Evolutionary conservation across 345 rosid genomes (phyloP).

Genomic region (Pelargonium nanum): DNA sequence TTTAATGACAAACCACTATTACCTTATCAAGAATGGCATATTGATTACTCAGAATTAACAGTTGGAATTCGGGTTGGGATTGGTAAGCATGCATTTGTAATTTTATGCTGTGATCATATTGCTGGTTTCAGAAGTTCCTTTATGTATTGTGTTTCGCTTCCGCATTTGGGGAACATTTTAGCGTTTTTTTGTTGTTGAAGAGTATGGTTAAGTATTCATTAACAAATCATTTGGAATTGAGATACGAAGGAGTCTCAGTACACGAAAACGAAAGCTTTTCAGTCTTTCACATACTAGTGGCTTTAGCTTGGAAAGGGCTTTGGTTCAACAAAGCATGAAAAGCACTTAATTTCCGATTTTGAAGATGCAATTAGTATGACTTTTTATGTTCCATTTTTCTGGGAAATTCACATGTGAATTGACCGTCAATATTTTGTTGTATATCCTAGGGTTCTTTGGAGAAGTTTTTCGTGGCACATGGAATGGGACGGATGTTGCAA

Average conservation of each 20-base stretch:
- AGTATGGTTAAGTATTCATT: no score
- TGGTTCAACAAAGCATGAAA: no score
- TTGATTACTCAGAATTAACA: conserved; percentile 82
- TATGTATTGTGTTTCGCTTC: not conserved
- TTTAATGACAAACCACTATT: conserved; percentile 62
- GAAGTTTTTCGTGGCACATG: conserved; percentile 95
- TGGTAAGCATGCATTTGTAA: conserved; percentile 33
- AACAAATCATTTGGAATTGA: no score
- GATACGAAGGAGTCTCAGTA: no score
- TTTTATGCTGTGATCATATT: conserved; percentile 4
- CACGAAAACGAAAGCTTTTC: no score
- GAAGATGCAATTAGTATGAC: no score
- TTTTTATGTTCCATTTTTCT: not conserved
- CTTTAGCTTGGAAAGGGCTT: no score
- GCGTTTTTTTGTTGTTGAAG: no score
- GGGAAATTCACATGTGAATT: not conserved
- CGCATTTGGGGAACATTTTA: not conserved
- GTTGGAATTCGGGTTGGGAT: conserved; percentile 97
- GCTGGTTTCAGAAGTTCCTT: conserved; percentile 3
- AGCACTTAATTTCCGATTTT: no score
- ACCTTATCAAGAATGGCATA: conserved; percentile 84
- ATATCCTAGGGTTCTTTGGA: conserved; percentile 71
- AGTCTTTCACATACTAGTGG: no score
- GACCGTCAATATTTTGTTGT: not conserved
- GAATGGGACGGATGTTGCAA: conserved; percentile 98